These are phyloP conservation scores for Oryza glaberrima DNA, from an alignment of 176 grass and related monocot species.

Conservation along the genomic window DNA sequence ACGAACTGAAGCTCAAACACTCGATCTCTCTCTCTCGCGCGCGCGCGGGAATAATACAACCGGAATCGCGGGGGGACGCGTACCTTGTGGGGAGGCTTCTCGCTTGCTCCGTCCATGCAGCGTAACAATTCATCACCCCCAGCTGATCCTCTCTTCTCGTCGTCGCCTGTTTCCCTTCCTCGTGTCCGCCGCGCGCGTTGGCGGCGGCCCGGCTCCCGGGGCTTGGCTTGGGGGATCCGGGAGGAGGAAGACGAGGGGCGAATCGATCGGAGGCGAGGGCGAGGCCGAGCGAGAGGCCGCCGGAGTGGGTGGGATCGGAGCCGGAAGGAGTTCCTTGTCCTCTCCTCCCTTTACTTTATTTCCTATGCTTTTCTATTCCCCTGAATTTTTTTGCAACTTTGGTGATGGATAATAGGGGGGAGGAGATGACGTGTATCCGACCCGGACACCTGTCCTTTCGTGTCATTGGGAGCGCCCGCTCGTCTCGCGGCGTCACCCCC, in stretches of 20 bases:
- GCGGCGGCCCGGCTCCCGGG: background rate
- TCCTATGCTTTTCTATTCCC: background rate
- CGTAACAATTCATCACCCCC: slow-evolving; percentile 58
- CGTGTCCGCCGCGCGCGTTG: background rate
- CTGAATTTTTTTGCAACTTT: background rate
- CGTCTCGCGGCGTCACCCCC: no score
- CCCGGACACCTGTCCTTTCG: slow-evolving; percentile 22
- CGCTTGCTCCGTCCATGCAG: slow-evolving; percentile 58
- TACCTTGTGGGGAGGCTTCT: slow-evolving; percentile 54
- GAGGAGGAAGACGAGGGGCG: background rate
- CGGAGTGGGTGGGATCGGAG: slow-evolving; percentile 28
- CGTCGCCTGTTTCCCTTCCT: background rate
- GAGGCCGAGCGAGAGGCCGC: background rate
- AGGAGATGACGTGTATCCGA: slow-evolving; percentile 47
- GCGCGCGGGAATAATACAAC: background rate
- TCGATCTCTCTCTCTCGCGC: background rate
- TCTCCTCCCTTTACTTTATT: slow-evolving; percentile 6
- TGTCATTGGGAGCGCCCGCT: background rate
- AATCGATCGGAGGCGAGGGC: background rate
- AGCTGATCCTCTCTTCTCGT: slow-evolving; percentile 7
- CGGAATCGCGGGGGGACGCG: slow-evolving; percentile 23
- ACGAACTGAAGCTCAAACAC: background rate
- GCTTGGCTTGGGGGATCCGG: background rate
- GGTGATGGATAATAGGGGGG: slow-evolving; percentile 24
- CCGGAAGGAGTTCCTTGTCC: slow-evolving; percentile 21